Conservation (phyloP, 2,329 filamentous ascomycete species). For the Fusarium ambrosium region DNA sequence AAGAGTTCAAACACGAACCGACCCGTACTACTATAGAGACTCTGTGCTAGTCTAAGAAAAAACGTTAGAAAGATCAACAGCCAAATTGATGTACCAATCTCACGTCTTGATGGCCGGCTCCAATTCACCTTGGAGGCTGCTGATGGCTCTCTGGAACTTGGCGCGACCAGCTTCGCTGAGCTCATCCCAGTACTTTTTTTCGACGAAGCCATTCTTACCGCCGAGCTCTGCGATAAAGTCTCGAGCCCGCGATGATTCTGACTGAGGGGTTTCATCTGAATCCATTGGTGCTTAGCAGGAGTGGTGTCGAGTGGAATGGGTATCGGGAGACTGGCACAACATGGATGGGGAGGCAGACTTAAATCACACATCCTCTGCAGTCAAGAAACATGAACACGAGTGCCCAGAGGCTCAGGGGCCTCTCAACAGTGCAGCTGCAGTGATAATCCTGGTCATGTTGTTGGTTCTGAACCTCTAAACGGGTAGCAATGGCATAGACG, state of each 20-base stretch:
- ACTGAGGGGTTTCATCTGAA: no score
- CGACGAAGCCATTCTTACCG: neutral
- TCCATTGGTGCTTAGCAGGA: neutral
- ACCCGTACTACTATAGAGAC: conserved; percentile 7
- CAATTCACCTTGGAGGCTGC: neutral
- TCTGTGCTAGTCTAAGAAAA: neutral
- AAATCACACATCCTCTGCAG: no score
- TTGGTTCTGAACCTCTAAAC: no score
- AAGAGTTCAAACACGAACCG: conserved; percentile 21
- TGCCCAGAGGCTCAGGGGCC: no score
- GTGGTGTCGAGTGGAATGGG: neutral
- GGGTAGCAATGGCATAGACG: no score
- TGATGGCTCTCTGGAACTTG: neutral
- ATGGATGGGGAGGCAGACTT: no score
- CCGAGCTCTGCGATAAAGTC: neutral
- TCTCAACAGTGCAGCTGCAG: no score
- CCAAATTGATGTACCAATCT: neutral
- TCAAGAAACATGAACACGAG: no score
- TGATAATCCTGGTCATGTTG: no score
- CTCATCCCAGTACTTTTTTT: neutral
- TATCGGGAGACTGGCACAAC: no score
- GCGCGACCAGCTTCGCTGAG: neutral
- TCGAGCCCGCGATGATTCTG: neutral
- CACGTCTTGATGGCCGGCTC: neutral
- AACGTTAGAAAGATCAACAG: neutral